Base-by-base conservation (phyloP, 257 asterid species). In the Mitragyna speciosa region DNA sequence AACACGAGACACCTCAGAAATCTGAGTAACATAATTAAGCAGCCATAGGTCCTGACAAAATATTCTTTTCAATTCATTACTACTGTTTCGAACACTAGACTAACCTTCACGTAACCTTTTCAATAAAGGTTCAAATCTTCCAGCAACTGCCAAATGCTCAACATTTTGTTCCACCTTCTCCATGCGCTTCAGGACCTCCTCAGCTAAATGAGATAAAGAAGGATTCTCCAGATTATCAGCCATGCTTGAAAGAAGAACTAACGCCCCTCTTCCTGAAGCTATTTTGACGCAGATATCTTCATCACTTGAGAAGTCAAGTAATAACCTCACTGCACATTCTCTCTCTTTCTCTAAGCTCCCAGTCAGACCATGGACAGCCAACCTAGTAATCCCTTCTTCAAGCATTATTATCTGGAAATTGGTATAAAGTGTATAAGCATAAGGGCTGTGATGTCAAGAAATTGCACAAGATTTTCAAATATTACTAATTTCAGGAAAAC, bases 91-190 rank as follows among this genome's bases (percentile, higher is more conserved):
- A 73, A 63, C 43, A 19, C 19, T 52, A 30, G 39, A 63, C 71
- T 15, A 76, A 83, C 86, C 86, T 79, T 83, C 86, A 43, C 71
- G 49, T 68, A 83, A 76, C 33, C 73, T 75, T 74, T 69, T 76
- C 2, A 83, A 65, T 61, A 83, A 80, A 76, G 86, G 83, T 61
- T 76, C 84, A 33, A 83, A 80, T 76, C 84, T 79, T 79, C 86
- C 86, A 39, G 86, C 84, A 20, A 58, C 80, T 39, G 86, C 84
- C 56, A 83, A 64, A 22, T 83, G 81, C 36, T 80, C 79, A 30
- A 76, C 71, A 59, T 83, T 83, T 43, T 24, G n/a, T 17, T 83
- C 86, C 70, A 83, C 63, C 26, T 20, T 48, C 78, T 83, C 86
- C 48, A 83, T 63, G 45, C 70, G 24, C 78, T 79, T 70, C 39